These are phyloP conservation scores for Nosema bombycis DNA, from an alignment of 371 early-diverging fungal genomes.

Conservation along the genomic window DNA sequence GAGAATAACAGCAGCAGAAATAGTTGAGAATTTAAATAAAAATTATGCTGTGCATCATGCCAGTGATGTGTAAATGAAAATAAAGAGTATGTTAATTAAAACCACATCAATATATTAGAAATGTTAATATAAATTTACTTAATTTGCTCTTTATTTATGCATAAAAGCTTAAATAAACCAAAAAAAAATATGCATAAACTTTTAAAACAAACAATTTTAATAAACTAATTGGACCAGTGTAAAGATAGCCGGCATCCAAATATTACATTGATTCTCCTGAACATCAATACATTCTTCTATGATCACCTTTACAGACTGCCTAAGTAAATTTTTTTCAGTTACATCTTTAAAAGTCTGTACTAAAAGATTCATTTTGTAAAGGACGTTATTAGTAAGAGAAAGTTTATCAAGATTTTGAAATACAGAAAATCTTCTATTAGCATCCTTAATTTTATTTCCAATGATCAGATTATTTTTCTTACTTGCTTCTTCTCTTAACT, in stretches of 20 bases:
- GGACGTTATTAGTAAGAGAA: neutral
- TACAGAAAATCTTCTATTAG: slow-evolving; percentile 10
- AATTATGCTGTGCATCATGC: slow-evolving; percentile 12
- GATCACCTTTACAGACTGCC: slow-evolving; percentile 9
- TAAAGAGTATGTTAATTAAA: too few relatives aligned
- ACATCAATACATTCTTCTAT: slow-evolving; percentile 16
- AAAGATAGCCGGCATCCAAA: slow-evolving; percentile 34
- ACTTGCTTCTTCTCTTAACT: slow-evolving; percentile 17
- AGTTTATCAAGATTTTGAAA: slow-evolving; percentile 12
- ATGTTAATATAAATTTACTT: too few relatives aligned
- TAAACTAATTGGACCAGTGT: slow-evolving; percentile 38
- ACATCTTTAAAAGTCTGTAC: slow-evolving; percentile 13
- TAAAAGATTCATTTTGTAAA: slow-evolving; percentile 16
- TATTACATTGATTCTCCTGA: slow-evolving; percentile 12
- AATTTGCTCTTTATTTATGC: too few relatives aligned
- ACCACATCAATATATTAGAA: too few relatives aligned
- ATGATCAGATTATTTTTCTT: slow-evolving; percentile 35
- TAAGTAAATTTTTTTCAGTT: neutral
- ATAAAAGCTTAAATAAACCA: neutral
- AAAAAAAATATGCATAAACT: slow-evolving; percentile 2
- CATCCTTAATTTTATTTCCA: slow-evolving; percentile 39
- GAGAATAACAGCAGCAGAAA: slow-evolving; percentile 44
- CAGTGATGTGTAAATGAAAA: too few relatives aligned
- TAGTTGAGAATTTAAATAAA: slow-evolving; percentile 31
- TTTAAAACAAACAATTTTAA: slow-evolving; percentile 14